phyloP scores from a whole-genome alignment of 1,139 yeast species.

The Taiozyma onychis region DNA sequence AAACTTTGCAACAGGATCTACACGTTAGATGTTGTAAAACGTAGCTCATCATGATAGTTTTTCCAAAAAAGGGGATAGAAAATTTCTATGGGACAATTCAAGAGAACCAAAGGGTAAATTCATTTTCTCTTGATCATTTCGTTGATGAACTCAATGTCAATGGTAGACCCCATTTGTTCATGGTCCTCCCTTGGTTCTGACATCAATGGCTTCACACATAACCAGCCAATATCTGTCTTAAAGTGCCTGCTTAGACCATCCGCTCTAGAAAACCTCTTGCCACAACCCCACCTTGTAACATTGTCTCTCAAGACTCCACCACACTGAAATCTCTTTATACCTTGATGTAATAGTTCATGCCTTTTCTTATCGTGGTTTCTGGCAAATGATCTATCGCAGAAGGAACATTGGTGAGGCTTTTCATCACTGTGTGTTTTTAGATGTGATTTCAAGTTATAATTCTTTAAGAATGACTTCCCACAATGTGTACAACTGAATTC shows the following conservation, averaged over 20 bases:
- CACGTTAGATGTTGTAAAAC: not conserved
- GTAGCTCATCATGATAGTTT: not conserved
- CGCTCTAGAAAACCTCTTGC: constrained; percentile 50
- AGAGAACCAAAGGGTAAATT: not conserved
- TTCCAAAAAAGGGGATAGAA: not conserved
- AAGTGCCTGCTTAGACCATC: constrained; percentile 56
- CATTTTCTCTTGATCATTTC: constrained; percentile 1
- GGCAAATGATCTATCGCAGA: constrained; percentile 48
- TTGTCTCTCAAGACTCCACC: constrained; percentile 49
- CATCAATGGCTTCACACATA: constrained; percentile 51
- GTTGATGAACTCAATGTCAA: not conserved
- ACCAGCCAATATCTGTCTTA: constrained; percentile 54
- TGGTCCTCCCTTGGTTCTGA: constrained; percentile 35
- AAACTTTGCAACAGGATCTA: no score
- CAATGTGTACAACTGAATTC: constrained; percentile 41
- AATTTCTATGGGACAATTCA: not conserved
- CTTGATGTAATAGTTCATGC: constrained; percentile 50
- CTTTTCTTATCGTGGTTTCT: constrained; percentile 52
- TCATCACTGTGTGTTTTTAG: constrained; percentile 53
- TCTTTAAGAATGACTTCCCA: constrained; percentile 45
- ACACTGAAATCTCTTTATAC: constrained; percentile 50
- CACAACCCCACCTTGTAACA: constrained; percentile 51
- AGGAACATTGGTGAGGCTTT: constrained; percentile 45
- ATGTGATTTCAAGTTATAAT: constrained; percentile 51
- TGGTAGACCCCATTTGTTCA: not conserved